These are phyloP conservation scores for Raddia distichophylla DNA, from an alignment of 176 grass and related monocot species.

Conservation along the genomic window DNA sequence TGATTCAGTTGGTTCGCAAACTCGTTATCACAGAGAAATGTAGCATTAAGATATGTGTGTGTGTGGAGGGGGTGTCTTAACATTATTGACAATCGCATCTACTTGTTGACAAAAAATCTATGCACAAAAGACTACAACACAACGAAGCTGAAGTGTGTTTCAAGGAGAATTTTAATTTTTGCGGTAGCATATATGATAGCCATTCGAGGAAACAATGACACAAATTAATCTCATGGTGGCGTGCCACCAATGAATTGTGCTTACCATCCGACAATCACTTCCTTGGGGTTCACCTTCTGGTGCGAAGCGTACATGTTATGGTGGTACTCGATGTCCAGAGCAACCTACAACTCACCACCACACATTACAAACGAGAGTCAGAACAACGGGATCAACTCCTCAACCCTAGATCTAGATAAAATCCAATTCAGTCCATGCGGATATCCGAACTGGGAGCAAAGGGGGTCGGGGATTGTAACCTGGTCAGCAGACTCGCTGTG, in stretches of 20 bases:
- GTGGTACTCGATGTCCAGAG: conserved; percentile 93
- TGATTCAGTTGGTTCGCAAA: not conserved
- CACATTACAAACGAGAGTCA: not conserved
- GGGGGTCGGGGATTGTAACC: conserved; percentile 28
- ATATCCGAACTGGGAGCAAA: not conserved
- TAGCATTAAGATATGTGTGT: not conserved
- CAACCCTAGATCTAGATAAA: conserved; percentile 8
- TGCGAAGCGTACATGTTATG: conserved; percentile 89
- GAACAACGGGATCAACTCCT: not conserved
- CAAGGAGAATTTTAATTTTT: not conserved
- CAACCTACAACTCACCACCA: conserved; percentile 55
- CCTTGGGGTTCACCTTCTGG: conserved; percentile 91
- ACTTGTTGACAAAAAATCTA: not conserved
- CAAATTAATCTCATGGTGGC: not conserved
- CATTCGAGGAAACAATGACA: not conserved
- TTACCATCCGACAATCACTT: conserved; percentile 95
- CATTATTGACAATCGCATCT: not conserved
- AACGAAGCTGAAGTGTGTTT: not conserved
- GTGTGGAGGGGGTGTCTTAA: not conserved
- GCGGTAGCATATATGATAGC: not conserved
- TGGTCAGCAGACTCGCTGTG: conserved; percentile 95
- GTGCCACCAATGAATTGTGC: not conserved
- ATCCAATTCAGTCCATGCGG: not conserved
- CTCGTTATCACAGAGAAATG: not conserved
- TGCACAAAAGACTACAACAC: not conserved